phyloP scores from a whole-genome alignment of 305 asterid species.

The Stenogyne calaminthoides region DNA sequence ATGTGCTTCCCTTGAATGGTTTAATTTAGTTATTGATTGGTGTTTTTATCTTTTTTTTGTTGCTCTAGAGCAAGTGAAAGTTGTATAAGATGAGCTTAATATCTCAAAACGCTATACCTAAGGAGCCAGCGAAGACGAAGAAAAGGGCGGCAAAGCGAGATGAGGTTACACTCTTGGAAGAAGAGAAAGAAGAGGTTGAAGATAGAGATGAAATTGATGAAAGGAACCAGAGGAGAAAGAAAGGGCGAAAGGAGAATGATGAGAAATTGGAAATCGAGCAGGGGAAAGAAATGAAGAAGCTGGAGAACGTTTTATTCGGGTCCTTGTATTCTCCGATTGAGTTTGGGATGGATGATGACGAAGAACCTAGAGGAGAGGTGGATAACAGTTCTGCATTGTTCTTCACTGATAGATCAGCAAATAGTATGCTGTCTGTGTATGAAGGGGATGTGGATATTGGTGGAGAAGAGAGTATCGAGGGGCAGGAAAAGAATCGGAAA shows the following conservation, averaged over 20 bases:
- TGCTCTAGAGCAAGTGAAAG: slow-evolving; percentile 19
- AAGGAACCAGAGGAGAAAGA: slow-evolving; percentile 53
- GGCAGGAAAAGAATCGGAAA: slow-evolving; percentile 35
- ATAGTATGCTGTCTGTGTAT: slow-evolving; percentile 59
- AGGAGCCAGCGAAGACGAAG: slow-evolving; percentile 43
- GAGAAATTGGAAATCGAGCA: slow-evolving; percentile 45
- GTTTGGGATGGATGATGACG: slow-evolving; percentile 55
- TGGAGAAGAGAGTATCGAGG: slow-evolving; percentile 32
- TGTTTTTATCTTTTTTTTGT: slow-evolving; percentile 8
- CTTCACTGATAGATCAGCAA: slow-evolving; percentile 64
- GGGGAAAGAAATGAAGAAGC: slow-evolving; percentile 63
- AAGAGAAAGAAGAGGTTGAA: slow-evolving; percentile 39
- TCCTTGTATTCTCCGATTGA: slow-evolving; percentile 62
- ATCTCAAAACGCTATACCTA: slow-evolving; percentile 62
- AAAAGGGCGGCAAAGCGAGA: slow-evolving; percentile 38
- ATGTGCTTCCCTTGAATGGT: neutral
- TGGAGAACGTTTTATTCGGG: slow-evolving; percentile 65
- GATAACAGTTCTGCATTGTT: slow-evolving; percentile 55
- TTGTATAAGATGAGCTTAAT: slow-evolving; percentile 53
- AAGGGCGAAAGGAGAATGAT: slow-evolving; percentile 40
- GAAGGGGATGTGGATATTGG: slow-evolving; percentile 50
- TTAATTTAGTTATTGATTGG: neutral
- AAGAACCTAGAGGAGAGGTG: slow-evolving; percentile 38
- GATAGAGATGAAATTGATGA: slow-evolving; percentile 25
- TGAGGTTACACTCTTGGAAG: slow-evolving; percentile 25